Percentiles rank a stretch among this genome's conserved stretches.
These are phyloP conservation scores for Sporothrix humicola DNA, from an alignment of 2,329 filamentous ascomycete genomes.

Conservation along the genomic window DNA sequence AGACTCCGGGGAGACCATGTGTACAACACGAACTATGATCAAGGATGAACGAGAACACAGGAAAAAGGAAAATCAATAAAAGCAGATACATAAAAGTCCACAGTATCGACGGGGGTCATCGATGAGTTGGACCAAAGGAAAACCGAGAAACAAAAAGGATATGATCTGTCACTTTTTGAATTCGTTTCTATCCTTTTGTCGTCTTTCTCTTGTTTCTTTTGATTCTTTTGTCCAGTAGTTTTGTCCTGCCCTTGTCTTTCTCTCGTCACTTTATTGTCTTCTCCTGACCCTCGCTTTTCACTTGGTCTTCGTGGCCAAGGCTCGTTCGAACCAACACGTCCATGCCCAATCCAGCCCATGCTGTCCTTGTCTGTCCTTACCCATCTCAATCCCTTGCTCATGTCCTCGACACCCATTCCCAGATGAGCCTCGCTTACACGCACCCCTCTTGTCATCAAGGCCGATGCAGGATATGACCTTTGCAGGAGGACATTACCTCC, in stretches of 20 bases:
- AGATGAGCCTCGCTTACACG: constrained; percentile 12
- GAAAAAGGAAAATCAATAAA: neutral
- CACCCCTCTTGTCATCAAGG: neutral
- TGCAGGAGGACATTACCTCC: neutral
- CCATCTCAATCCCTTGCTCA: neutral
- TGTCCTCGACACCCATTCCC: neutral
- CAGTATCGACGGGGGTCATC: neutral
- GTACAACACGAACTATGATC: neutral
- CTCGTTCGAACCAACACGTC: constrained; percentile 12
- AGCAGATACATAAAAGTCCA: no score
- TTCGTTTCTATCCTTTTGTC: neutral
- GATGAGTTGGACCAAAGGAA: neutral
- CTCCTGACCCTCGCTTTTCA: neutral
- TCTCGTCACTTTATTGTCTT: neutral
- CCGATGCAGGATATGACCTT: constrained; percentile 7
- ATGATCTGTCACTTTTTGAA: constrained; percentile 23
- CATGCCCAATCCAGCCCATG: neutral
- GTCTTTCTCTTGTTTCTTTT: neutral
- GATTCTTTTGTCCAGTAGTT: neutral
- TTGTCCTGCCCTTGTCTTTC: neutral
- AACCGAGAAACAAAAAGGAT: constrained; percentile 15
- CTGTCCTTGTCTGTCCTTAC: neutral
- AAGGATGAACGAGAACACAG: neutral
- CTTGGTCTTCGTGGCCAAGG: neutral
- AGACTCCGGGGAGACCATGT: constrained; percentile 1